Evolutionary conservation across 148 eudicot species (phyloP).

Genomic region (Amaranthus palmeri): DNA sequence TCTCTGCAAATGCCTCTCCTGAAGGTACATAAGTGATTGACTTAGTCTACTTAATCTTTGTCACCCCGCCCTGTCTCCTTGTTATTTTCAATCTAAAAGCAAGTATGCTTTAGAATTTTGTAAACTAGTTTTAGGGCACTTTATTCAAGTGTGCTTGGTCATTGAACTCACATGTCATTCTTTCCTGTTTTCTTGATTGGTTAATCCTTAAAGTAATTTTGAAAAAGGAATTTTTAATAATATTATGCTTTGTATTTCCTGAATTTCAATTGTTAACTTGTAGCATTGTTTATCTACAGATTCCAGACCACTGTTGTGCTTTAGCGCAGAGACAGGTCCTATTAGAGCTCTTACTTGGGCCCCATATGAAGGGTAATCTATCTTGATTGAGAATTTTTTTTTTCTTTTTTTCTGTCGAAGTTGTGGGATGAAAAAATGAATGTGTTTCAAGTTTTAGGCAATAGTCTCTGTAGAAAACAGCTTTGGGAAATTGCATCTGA

Average conservation of each 20-base stretch:
- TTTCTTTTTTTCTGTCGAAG: neutral
- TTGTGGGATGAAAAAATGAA: neutral
- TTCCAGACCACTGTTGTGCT: slow-evolving; percentile 71
- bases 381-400: neutral
- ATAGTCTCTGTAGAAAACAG: neutral
- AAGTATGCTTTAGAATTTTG: neutral
- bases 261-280: slow-evolving; percentile 14
- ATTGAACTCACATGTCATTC: neutral
- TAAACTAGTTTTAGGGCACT: neutral
- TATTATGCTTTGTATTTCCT: slow-evolving; percentile 5
- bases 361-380: slow-evolving; percentile 64
- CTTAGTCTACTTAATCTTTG: neutral
- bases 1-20: slow-evolving; percentile 41
- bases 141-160: neutral
- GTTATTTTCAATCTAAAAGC: neutral
- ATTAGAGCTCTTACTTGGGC: slow-evolving; percentile 93
- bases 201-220: neutral
- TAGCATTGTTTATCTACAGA: slow-evolving; percentile 41
- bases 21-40: slow-evolving; percentile 43
- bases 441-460: neutral
- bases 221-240: neutral
- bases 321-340: slow-evolving; percentile 83
- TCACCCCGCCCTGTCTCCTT: slow-evolving; percentile 3
- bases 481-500: slow-evolving; percentile 2
- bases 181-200: neutral